Base-by-base conservation (phyloP, 2,329 filamentous ascomycete genomes). In the Microcera coccophila region DNA sequence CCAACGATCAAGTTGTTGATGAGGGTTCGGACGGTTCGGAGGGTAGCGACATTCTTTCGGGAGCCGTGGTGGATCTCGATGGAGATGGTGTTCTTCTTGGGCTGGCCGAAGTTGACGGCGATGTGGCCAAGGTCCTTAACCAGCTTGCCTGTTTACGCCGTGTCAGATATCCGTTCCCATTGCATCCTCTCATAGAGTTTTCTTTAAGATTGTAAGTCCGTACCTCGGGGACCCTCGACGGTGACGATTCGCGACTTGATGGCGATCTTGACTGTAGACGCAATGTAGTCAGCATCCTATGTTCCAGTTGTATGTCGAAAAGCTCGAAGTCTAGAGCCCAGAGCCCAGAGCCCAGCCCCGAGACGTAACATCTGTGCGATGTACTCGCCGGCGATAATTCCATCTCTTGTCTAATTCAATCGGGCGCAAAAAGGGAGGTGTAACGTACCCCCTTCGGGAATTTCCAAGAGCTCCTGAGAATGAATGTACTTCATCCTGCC, bases 401-500 rank as follows among this genome's bases (percentile, higher is more conserved):
- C 32, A 17, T 16, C 32, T 34, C 32, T 17, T 34, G 22, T 26
- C 22, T 12, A 26, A 26, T 26, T 26, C 22, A 12, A 16, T 32
- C 29, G 29, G 29, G 29, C 29, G 29, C 29, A 22, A 16, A 38
- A 38, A n/a, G 20, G 28, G 50, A 37, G 53, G 58, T 51, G 58
- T 56, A 62, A 87, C 88, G 77, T 84, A 95, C 90, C 90, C 80
- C 90, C 88, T 74, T 96, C 89, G 68, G 94, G 93, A 76, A 98
- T 89, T 68, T 84, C 82, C 78, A 98, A 81, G 76, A 82, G 80
- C 84, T 98, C 91, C 79, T 91, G 81, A 70, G 89, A 95, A 83
- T 96, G 90, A 79, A 98, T 95, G 88, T 96, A 97, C 82, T 87
- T 94, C 93, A 97, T 97, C 78, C 87, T 96, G 86, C 77, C 75